Evolutionary conservation across 2,329 filamentous ascomycete genomes (phyloP), one percentile per base, ranked within the genome.

Genomic region (Rhynchosporium secalis): DNA sequence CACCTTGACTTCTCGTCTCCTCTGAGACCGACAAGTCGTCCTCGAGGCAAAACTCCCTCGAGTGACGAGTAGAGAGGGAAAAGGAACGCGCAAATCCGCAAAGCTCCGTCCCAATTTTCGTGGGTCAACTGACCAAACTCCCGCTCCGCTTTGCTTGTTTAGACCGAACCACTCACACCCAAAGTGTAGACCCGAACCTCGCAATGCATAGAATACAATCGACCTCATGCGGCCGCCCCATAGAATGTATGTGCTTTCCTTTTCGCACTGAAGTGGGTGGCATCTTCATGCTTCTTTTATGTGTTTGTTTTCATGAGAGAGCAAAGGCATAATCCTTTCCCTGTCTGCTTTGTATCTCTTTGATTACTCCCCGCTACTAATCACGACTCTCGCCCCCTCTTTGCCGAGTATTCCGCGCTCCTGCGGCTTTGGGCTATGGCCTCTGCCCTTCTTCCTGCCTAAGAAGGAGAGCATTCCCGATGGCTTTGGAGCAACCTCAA

Each of bases 331-430:
- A 57, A 33, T 69, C 61, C 20, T 20, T 20, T 20, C 20, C 20
- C 20, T 20, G 1, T 20, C 20, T 20, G 20, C 20, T 20, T 20
- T 20, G 20, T 20, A 20, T 20, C 20, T 20, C 20, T 20, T 20
- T 1, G 20, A 1, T 20, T 20, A 70, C 79, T 79, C 90, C 70
- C 70, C 70, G 58, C 64, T 70, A 56, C 85, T 87, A 72, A 94
- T 89, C 61, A 94, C 84, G 67, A 92, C 88, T 74, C 95, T 83
- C 10, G 95, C 93, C 15, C 95, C 95, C 75, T 98, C 93, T 74
- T 98, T 98, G 62, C 95, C 95, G 62, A 99, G 74, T 7, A 99
- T 93, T 62, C 95, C 95, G 60, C 92, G 85, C 78, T 98, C 93
- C 75, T 92, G 94, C 31, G 93, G 93, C 78, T 96, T 97, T 1